Percentiles rank a stretch among this genome's conserved stretches.
Conservation (phyloP, 2,329 filamentous ascomycete species). For the Trichoderma atrobrunneum region DNA sequence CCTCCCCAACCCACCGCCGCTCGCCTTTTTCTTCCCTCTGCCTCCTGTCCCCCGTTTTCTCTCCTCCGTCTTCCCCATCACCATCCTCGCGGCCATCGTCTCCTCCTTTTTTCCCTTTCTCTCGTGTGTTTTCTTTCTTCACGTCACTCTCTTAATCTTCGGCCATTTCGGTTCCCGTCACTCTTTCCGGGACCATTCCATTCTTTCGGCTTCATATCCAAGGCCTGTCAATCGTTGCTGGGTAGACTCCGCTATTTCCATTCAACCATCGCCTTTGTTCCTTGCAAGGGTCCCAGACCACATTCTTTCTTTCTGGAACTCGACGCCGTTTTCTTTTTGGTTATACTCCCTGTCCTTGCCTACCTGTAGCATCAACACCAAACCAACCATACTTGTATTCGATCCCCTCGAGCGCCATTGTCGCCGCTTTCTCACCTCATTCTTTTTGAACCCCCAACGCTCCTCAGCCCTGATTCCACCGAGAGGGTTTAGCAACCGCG, state of each 20-base stretch:
- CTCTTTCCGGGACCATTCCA: slow-evolving; percentile 50
- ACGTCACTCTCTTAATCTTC: slow-evolving; percentile 52
- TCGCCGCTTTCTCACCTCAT: not conserved
- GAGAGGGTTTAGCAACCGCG: not conserved
- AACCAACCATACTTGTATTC: not conserved
- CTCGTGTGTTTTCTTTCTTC: slow-evolving; percentile 41
- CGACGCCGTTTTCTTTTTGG: slow-evolving; percentile 16
- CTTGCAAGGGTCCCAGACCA: slow-evolving; percentile 25
- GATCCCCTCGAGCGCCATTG: not conserved
- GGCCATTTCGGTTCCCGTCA: slow-evolving; percentile 47
- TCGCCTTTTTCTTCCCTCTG: slow-evolving; percentile 24
- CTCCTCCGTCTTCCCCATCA: slow-evolving; percentile 34
- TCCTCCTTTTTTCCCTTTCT: slow-evolving; percentile 34
- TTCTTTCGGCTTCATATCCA: slow-evolving; percentile 37
- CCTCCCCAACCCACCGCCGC: slow-evolving; percentile 10
- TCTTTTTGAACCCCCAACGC: not conserved
- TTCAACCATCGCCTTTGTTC: slow-evolving; percentile 22
- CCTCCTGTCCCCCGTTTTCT: slow-evolving; percentile 37
- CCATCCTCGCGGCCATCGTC: slow-evolving; percentile 36
- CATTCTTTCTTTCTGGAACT: slow-evolving; percentile 26
- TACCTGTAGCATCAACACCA: slow-evolving; percentile 4
- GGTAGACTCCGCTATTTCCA: slow-evolving; percentile 19
- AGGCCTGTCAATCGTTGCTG: slow-evolving; percentile 19
- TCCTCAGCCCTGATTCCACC: not conserved
- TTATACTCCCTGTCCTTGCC: slow-evolving; percentile 19